These are phyloP conservation scores for Serendipita sp. DNA, from an alignment of 768 basidiomycete species.

Conservation along the genomic window DNA sequence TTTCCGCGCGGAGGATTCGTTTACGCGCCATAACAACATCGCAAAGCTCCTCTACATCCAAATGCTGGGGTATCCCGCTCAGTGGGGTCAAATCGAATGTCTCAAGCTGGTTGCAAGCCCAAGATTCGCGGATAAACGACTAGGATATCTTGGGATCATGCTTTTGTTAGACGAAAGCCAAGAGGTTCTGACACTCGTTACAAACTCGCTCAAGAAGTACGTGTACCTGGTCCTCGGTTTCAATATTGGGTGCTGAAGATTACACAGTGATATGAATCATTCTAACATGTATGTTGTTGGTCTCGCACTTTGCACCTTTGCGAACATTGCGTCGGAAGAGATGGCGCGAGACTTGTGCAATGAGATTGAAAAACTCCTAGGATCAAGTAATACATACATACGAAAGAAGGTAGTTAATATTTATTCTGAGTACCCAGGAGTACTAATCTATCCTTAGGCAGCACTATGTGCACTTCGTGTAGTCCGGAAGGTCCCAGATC, in stretches of 20 bases:
- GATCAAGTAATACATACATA: slow-evolving; percentile 96
- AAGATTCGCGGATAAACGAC: slow-evolving; percentile 86
- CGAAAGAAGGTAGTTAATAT: slow-evolving; percentile 74
- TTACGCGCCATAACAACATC: slow-evolving; percentile 89
- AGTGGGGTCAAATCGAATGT: slow-evolving; percentile 98
- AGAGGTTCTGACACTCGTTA: slow-evolving; percentile 92
- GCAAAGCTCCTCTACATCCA: slow-evolving; percentile 97
- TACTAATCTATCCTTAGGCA: slow-evolving; percentile 36
- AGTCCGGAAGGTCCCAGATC: slow-evolving; percentile 90
- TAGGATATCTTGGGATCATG: slow-evolving; percentile 98
- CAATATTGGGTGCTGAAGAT: neutral
- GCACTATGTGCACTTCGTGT: slow-evolving; percentile 89
- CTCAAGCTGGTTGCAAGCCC: slow-evolving; percentile 89
- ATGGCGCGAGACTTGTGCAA: slow-evolving; percentile 98
- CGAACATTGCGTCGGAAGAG: slow-evolving; percentile 97
- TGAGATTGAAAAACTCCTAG: slow-evolving; percentile 93
- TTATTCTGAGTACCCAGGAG: neutral
- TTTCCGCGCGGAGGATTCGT: slow-evolving; percentile 93
- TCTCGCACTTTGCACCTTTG: slow-evolving; percentile 92
- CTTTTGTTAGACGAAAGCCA: slow-evolving; percentile 92
- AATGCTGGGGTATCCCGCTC: slow-evolving; percentile 96
- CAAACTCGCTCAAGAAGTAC: slow-evolving; percentile 97
- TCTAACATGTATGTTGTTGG: slow-evolving; percentile 98
- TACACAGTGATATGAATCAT: slow-evolving; percentile 89
- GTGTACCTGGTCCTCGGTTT: slow-evolving; percentile 18